Percentiles rank a stretch among this genome's conserved stretches.
Evolutionary conservation across 331 rosid species (phyloP).

Genomic region (Rhamnella rubrinervis): DNA sequence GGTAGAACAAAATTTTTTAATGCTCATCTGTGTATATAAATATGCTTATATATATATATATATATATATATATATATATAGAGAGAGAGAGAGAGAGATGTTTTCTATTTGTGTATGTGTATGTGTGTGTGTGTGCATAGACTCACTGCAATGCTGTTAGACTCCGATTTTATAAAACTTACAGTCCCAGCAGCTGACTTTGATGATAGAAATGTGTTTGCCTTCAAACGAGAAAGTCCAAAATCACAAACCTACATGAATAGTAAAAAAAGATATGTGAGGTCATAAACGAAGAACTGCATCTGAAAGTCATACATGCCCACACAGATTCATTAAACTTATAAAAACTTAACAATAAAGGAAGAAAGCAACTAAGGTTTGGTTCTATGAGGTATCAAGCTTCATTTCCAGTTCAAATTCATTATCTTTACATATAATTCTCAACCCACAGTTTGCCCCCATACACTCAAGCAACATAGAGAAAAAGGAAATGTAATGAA

Average conservation of each 20-base stretch:
- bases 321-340: too few species aligned
- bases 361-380: not conserved
- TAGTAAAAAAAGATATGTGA: constrained; percentile 1
- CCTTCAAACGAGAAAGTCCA: constrained; percentile 96
- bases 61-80: not conserved
- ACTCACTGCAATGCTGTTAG: constrained; percentile 7
- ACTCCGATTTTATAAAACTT: constrained; percentile 38
- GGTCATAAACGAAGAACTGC: not conserved
- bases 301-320: too few species aligned
- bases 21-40: constrained; percentile 6
- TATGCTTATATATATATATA: not conserved
- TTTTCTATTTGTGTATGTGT: too few species aligned
- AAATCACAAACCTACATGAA: constrained; percentile 82
- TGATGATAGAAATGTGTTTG: constrained; percentile 93
- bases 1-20: constrained; percentile 27
- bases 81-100: too few species aligned
- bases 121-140: too few species aligned
- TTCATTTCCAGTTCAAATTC: not conserved
- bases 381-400: not conserved
- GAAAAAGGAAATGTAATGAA: not conserved
- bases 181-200: constrained; percentile 99
- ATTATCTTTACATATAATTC: not conserved
- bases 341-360: not conserved
- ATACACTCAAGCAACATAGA: not conserved
- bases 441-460: not conserved